Percentiles rank a stretch among this genome's conserved stretches.
Evolutionary conservation across 2,329 filamentous ascomycete species (phyloP).

Genomic region (Pseudocercospora fijiensis): DNA sequence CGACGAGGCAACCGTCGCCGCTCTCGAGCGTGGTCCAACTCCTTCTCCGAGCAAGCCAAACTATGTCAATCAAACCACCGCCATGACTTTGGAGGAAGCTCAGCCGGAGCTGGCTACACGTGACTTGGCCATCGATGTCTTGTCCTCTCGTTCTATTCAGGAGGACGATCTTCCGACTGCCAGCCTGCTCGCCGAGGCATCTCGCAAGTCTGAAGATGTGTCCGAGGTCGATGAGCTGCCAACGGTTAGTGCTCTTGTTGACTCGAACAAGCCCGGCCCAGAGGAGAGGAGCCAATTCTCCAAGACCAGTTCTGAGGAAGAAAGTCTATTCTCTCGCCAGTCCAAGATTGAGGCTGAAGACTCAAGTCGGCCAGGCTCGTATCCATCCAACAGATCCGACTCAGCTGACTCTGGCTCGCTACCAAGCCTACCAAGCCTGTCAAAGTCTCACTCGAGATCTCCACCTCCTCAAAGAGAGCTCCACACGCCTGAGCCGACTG

Average conservation of each 20-base stretch:
- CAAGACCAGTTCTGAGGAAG: constrained; percentile 1
- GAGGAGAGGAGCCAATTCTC: constrained; percentile 1
- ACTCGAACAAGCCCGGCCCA: neutral
- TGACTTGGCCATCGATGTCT: neutral
- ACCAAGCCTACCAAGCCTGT: neutral
- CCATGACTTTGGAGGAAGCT: neutral
- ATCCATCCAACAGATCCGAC: neutral
- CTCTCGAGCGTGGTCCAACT: neutral
- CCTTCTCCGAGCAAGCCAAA: neutral
- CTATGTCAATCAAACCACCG: constrained; percentile 1
- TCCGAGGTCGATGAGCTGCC: neutral
- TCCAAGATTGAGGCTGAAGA: neutral
- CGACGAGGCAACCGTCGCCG: neutral
- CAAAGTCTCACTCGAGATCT: neutral
- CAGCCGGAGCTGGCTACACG: neutral
- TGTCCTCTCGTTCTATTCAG: neutral
- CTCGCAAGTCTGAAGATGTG: neutral
- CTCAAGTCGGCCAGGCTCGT: neutral
- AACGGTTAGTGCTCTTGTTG: neutral
- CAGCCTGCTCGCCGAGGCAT: neutral
- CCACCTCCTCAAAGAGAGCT: neutral
- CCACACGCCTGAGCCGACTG: neutral
- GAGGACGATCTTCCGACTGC: neutral
- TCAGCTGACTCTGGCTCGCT: neutral
- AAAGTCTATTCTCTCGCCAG: neutral